Evolutionary conservation across 2,329 filamentous ascomycete genomes (phyloP).

Genomic region (Colletotrichum theobromicola): DNA sequence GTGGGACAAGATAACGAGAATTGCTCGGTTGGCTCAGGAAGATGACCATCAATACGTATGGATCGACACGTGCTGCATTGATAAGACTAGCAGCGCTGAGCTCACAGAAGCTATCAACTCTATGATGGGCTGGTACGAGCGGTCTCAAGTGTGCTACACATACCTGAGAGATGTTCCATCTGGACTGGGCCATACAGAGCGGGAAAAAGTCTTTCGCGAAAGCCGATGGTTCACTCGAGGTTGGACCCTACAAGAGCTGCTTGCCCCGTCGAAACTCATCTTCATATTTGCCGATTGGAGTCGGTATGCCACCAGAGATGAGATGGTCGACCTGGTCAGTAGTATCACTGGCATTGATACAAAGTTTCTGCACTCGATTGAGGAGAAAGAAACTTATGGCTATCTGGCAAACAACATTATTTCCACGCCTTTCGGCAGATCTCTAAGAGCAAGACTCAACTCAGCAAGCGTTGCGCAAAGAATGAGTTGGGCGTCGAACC

Average conservation of each 20-base stretch:
- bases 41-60: rapidly evolving
- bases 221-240: background rate
- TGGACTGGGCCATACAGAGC: background rate
- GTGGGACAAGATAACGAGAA: rapidly evolving
- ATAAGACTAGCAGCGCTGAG: background rate
- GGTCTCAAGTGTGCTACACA: rapidly evolving
- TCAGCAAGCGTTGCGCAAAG: background rate
- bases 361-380: rapidly evolving
- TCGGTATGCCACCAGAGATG: rapidly evolving
- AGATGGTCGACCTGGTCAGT: rapidly evolving
- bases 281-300: rapidly evolving
- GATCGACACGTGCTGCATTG: background rate
- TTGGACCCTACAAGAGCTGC: background rate
- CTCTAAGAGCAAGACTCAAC: too few relatives aligned
- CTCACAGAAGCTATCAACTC: background rate
- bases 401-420: too few relatives aligned
- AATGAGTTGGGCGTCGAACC: background rate
- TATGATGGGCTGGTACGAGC: background rate
- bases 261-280: rapidly evolving
- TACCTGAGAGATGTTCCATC: rapidly evolving
- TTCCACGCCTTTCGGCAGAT: too few relatives aligned
- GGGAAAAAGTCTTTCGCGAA: rapidly evolving
- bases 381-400: rapidly evolving
- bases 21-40: rapidly evolving
- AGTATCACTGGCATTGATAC: background rate